Conservation (phyloP, 176 grass and related monocot species). For the Elaeis guineensis region DNA sequence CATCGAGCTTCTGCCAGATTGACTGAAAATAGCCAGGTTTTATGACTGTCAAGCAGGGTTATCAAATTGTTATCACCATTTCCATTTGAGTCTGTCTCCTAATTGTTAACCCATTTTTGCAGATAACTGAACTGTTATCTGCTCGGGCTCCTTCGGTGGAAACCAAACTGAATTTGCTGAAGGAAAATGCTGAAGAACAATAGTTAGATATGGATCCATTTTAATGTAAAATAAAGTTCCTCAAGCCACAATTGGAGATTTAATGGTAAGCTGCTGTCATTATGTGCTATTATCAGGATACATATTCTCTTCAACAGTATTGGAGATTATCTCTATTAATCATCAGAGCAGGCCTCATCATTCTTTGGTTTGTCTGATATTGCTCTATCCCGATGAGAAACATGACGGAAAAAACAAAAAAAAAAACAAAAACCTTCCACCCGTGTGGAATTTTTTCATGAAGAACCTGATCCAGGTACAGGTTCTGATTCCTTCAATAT, state of each 20-base stretch:
- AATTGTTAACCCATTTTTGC: slow-evolving; percentile 4
- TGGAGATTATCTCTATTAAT: slow-evolving; percentile 1
- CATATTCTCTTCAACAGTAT: slow-evolving; percentile 7
- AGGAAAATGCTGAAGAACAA: slow-evolving; percentile 94
- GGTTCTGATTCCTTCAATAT: slow-evolving; percentile 21
- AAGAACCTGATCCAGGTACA: slow-evolving; percentile 48
- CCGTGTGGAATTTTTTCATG: slow-evolving; percentile 21
- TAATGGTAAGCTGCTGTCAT: slow-evolving; percentile 47
- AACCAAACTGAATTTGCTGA: slow-evolving; percentile 76
- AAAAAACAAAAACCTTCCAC: slow-evolving; percentile 18
- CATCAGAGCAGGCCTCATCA: slow-evolving; percentile 69
- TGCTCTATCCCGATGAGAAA: slow-evolving; percentile 69
- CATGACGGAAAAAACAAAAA: slow-evolving; percentile 16
- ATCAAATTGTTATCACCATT: too few species aligned
- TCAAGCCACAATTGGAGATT: slow-evolving; percentile 76
- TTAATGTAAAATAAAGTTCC: slow-evolving; percentile 59
- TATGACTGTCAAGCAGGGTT: too few species aligned
- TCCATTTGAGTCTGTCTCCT: too few species aligned
- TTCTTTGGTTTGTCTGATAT: slow-evolving; percentile 31
- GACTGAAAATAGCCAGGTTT: slow-evolving; percentile 15
- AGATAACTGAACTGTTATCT: slow-evolving; percentile 95
- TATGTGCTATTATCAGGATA: slow-evolving; percentile 7
- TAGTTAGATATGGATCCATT: slow-evolving; percentile 87
- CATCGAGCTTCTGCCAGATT: slow-evolving; percentile 21
- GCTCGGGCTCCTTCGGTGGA: slow-evolving; percentile 61